Evolutionary conservation across 2,329 filamentous ascomycete genomes (phyloP), one percentile per base, ranked within the genome.

Genomic region (Drechslerella dactyloides): DNA sequence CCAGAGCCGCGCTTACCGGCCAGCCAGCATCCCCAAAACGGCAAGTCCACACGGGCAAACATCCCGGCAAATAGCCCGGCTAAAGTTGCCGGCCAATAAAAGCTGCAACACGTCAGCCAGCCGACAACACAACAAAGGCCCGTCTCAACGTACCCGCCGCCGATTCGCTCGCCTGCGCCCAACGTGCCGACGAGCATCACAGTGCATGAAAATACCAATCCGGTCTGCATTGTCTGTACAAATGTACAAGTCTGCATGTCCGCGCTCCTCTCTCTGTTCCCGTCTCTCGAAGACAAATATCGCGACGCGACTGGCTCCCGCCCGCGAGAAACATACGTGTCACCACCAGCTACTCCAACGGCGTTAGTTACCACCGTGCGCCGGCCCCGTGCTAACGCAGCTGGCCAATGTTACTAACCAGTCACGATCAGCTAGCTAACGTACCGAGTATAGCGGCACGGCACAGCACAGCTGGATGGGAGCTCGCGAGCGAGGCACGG

Each of bases 151-250:
- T 17, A 46, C 56, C 21, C 10, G 44, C 44, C 23, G 56, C 27
- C 56, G 50, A 72, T 72, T 72, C 68, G 68, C 60, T 72, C 68
- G 68, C 68, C 68, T 72, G 63, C 4, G 66, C 63, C 59, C 37
- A 70, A 59, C 66, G 63, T n/a, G n/a, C n/a, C n/a, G n/a, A n/a
- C n/a, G n/a, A n/a, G n/a, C n/a, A 72, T 72, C 68, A 72, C 68
- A 65, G 64, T 72, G 64, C 68, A 56, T 64, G 50, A 60, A 35
- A n/a, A n/a, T n/a, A n/a, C n/a, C n/a, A n/a, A n/a, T n/a, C n/a
- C n/a, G n/a, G n/a, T n/a, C n/a, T n/a, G n/a, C n/a, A n/a, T n/a
- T n/a, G n/a, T n/a, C n/a, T n/a, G n/a, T n/a, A n/a, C n/a, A n/a
- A n/a, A n/a, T n/a, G n/a, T n/a, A n/a, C n/a, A n/a, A n/a, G n/a